Base-by-base conservation (phyloP, 1,284 basidiomycete species). In the Puccinia novopanici region DNA sequence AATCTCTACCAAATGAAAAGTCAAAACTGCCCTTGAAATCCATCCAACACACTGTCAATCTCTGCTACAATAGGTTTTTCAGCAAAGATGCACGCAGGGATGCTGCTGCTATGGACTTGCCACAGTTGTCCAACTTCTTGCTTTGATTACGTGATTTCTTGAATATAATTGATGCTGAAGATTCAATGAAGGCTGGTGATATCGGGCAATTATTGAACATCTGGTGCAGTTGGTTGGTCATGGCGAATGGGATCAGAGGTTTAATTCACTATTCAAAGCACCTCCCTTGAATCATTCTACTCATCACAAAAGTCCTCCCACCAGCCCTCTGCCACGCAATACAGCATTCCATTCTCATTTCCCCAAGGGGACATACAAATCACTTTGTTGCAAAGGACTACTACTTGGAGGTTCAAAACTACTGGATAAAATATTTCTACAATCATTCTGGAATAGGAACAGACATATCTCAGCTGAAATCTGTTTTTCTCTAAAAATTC, bases 361-460 rank as follows among this genome's bases (percentile, higher is more conserved):
- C 72, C 34, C 72, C 72, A 19, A 55, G 48, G 8, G 72, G 72
- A 9, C 52, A 30, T 10, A 52, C 48, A 40, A 40, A 40, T 9
- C 72, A 74, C 37, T 74, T 74, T 42, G 71, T 73, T 0, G 52
- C 52, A 3, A 73, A 73, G 37, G 71, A 73, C 34, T 73, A 8
- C 34, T 73, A 54, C 55, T 30, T 73, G 0, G 52, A 73, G 24
- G 15, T 30, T 19, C 45, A 73, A 42, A 73, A 73, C n/a, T 73
- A 57, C 15, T 73, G 71, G 71, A 15, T 73, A 5, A 73, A 57
- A 37, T 73, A 37, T 27, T 22, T 52, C 17, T 52, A 52, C 50
- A 52, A 52, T 22, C 9, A 52, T 52, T 45, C 3, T n/a, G 40
- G 65, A 15, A 45, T 22, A 2, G 40, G 65, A 5, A 67, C 40